Conservation (phyloP, 2,329 filamentous ascomycete genomes). For the Monosporascus sp. region DNA sequence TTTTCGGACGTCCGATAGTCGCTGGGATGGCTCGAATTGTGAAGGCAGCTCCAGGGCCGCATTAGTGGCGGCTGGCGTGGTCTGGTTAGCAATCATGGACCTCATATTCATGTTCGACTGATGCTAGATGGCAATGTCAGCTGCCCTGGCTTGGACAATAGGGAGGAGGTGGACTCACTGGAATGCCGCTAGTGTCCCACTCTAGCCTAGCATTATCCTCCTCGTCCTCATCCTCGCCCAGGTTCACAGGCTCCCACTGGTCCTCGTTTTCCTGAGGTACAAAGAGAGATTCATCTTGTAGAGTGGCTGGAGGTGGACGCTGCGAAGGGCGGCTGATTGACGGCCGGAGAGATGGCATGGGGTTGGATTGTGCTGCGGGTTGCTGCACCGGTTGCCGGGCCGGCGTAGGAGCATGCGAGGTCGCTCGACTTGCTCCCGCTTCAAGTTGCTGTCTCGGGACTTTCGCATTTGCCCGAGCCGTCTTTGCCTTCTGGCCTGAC, state of each 20-base stretch:
- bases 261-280: constrained; percentile 64
- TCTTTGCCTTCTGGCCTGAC: constrained; percentile 43
- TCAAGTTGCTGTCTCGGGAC: constrained; percentile 38
- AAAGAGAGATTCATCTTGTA: constrained; percentile 64
- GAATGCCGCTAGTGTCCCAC: constrained; percentile 66
- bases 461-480: constrained; percentile 33
- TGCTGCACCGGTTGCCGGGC: constrained; percentile 29
- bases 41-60: constrained; percentile 12
- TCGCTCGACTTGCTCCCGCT: constrained; percentile 40
- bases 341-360: constrained; percentile 32
- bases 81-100: constrained; percentile 27
- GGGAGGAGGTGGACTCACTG: constrained; percentile 38
- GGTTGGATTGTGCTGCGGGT: constrained; percentile 33
- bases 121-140: constrained; percentile 31
- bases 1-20: constrained; percentile 59
- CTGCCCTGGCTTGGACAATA: constrained; percentile 4
- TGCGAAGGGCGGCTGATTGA: constrained; percentile 42
- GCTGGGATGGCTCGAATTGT: constrained; percentile 66
- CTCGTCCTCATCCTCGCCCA: constrained; percentile 53
- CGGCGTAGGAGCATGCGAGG: constrained; percentile 23
- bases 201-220: constrained; percentile 63
- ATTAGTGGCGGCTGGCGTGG: constrained; percentile 14
- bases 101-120: constrained; percentile 39
- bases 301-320: constrained; percentile 49
- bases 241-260: constrained; percentile 65